phyloP scores from a whole-genome alignment of 1,139 yeast genomes.

The Hyphopichia wangnamkhiaoensis region DNA sequence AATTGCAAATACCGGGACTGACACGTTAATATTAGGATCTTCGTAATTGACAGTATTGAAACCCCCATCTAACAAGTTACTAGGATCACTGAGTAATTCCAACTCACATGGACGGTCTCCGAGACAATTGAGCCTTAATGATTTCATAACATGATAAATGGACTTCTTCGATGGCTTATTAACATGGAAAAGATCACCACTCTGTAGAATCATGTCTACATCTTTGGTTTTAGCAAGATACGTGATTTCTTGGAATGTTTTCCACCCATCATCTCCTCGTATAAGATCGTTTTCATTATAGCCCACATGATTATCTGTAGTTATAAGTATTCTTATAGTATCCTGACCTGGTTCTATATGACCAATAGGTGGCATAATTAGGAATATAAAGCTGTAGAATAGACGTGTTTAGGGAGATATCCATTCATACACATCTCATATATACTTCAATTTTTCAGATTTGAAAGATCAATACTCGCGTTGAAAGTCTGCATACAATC shows the following conservation, averaged over 20 bases:
- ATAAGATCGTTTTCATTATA: constrained; percentile 87
- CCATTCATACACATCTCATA: too few species aligned
- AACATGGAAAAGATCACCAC: constrained; percentile 90
- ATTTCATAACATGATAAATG: constrained; percentile 76
- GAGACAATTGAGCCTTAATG: constrained; percentile 71
- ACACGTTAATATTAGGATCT: constrained; percentile 84
- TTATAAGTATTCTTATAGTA: constrained; percentile 74
- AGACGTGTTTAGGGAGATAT: too few species aligned
- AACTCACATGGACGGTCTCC: constrained; percentile 89
- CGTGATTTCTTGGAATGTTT: constrained; percentile 82
- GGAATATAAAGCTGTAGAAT: not conserved
- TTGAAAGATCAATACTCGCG: too few species aligned
- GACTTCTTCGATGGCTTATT: constrained; percentile 89
- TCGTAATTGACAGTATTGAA: constrained; percentile 79
- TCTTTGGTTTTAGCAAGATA: constrained; percentile 67
- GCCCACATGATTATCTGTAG: constrained; percentile 98
- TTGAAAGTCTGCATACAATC: too few species aligned
- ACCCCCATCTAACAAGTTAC: constrained; percentile 55
- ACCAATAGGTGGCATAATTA: constrained; percentile 40
- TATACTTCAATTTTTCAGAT: too few species aligned
- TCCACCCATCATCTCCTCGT: constrained; percentile 88
- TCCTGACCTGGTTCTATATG: constrained; percentile 48
- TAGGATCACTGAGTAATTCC: constrained; percentile 77
- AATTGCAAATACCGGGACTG: constrained; percentile 92
- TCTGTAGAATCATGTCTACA: constrained; percentile 88